A percentile compares a stretch with the other conserved stretches of the same genome.
These are phyloP conservation scores for Liquidambar formosana DNA, from an alignment of 164 flowering plant species.

Conservation along the genomic window DNA sequence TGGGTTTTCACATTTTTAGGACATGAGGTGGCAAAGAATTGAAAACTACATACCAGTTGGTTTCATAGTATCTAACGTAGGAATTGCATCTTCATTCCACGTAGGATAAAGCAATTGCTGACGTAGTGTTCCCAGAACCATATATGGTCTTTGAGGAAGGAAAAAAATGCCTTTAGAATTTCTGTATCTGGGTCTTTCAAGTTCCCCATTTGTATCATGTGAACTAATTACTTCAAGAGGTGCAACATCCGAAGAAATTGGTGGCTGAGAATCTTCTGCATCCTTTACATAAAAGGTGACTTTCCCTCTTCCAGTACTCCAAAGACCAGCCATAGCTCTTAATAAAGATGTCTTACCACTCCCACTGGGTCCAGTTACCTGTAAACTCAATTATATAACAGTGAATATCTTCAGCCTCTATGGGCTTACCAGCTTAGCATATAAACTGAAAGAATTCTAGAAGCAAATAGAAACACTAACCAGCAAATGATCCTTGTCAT, in stretches of 20 bases:
- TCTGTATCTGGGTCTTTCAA: conserved; percentile 18
- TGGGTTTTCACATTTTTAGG: not conserved
- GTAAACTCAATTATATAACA: conserved; percentile 8
- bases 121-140: conserved; percentile 95
- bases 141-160: conserved; percentile 96
- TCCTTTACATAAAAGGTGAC: conserved; percentile 59
- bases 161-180: conserved; percentile 59
- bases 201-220: conserved; percentile 9
- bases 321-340: conserved; percentile 95
- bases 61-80: conserved; percentile 27
- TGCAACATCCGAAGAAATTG: conserved; percentile 25
- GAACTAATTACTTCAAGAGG: conserved; percentile 22
- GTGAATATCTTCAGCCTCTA: not conserved
- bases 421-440: not conserved
- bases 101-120: conserved; percentile 95
- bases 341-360: conserved; percentile 93
- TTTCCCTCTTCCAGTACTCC: conserved; percentile 82
- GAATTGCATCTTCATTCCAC: conserved; percentile 50
- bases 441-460: not conserved
- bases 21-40: not conserved
- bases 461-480: conserved; percentile 37
- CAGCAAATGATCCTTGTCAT: conserved; percentile 69
- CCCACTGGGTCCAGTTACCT: conserved; percentile 96
- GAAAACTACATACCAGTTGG: conserved; percentile 45
- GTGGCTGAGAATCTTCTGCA: conserved; percentile 24